A percentile compares a stretch with the other conserved stretches of the same genome.
Conservation (phyloP, 805 yeast species). For the Pichia manshurica region DNA sequence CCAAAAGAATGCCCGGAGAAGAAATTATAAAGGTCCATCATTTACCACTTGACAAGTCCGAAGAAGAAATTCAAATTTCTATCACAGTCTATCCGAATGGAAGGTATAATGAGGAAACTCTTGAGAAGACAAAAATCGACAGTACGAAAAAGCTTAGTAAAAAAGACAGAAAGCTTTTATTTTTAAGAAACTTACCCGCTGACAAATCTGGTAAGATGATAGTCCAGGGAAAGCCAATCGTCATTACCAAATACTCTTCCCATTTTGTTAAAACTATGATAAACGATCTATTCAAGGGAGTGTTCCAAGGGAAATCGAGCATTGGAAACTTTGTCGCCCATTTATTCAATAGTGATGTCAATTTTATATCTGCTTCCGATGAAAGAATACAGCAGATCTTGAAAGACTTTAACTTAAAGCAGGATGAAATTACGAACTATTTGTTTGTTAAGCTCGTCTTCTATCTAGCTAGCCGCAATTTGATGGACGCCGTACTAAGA, state of each 20-base stretch:
- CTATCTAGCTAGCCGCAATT: not conserved
- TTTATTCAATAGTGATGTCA: slow-evolving; percentile 1
- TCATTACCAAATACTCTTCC: slow-evolving; percentile 3
- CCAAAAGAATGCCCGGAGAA: slow-evolving; percentile 1
- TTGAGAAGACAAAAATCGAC: not conserved
- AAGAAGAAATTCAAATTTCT: slow-evolving; percentile 9
- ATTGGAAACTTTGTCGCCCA: slow-evolving; percentile 9
- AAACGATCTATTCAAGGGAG: slow-evolving; percentile 13
- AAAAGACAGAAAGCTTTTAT: slow-evolving; percentile 10
- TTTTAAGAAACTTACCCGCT: not conserved
- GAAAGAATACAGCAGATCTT: slow-evolving; percentile 2
- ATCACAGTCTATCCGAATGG: slow-evolving; percentile 16
- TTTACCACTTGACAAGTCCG: not conserved
- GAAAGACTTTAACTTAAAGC: not conserved
- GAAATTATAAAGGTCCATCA: slow-evolving; percentile 5
- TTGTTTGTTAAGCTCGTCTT: not conserved
- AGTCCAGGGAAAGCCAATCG: not conserved
- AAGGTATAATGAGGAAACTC: slow-evolving; percentile 5
- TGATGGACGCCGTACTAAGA: not conserved
- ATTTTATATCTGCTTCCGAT: slow-evolving; percentile 7
- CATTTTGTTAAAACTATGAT: slow-evolving; percentile 1
- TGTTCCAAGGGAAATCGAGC: slow-evolving; percentile 4
- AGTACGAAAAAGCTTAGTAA: slow-evolving; percentile 2
- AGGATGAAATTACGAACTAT: not conserved
- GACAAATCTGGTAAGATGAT: not conserved